These are phyloP conservation scores for Fusarium abutilonis DNA, from an alignment of 2,329 filamentous ascomycete genomes.

Conservation along the genomic window DNA sequence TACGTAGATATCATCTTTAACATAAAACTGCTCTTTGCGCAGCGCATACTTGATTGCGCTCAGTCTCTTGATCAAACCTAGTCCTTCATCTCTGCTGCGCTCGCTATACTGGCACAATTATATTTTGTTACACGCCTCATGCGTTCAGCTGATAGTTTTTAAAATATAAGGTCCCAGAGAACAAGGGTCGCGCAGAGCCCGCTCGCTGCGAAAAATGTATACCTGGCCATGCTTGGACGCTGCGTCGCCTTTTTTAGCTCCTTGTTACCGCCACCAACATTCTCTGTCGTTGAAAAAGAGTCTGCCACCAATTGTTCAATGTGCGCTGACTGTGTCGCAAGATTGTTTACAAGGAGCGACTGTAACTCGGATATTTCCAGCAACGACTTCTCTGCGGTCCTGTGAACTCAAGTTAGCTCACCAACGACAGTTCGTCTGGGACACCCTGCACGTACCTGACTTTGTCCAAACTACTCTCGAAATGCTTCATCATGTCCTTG, in stretches of 20 bases:
- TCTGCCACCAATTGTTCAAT: conserved; percentile 91
- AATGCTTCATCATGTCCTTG: conserved; percentile 90
- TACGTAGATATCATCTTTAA: too few species aligned
- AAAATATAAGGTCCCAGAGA: conserved; percentile 77
- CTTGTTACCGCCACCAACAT: conserved; percentile 88
- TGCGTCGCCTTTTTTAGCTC: conserved; percentile 86
- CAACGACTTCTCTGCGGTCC: conserved; percentile 87
- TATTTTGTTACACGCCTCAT: conserved; percentile 3
- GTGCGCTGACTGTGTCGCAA: conserved; percentile 85
- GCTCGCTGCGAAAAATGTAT: conserved; percentile 83
- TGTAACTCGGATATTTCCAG: conserved; percentile 94
- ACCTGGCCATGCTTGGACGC: conserved; percentile 75
- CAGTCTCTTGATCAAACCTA: too few species aligned
- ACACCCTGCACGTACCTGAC: conserved; percentile 73
- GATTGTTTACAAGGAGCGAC: conserved; percentile 84
- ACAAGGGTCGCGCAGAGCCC: conserved; percentile 79
- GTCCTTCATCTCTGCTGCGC: too few species aligned
- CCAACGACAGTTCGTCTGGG: background rate
- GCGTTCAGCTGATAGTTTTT: conserved; percentile 10
- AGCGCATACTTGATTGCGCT: too few species aligned
- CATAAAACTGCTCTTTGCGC: too few species aligned
- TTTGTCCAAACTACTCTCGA: conserved; percentile 93
- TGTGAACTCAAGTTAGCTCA: conserved; percentile 51
- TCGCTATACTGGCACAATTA: background rate
- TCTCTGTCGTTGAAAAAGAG: conserved; percentile 82